Evolutionary conservation across 805 yeast genomes (phyloP).

Genomic region (Myxozyma mucilagina): DNA sequence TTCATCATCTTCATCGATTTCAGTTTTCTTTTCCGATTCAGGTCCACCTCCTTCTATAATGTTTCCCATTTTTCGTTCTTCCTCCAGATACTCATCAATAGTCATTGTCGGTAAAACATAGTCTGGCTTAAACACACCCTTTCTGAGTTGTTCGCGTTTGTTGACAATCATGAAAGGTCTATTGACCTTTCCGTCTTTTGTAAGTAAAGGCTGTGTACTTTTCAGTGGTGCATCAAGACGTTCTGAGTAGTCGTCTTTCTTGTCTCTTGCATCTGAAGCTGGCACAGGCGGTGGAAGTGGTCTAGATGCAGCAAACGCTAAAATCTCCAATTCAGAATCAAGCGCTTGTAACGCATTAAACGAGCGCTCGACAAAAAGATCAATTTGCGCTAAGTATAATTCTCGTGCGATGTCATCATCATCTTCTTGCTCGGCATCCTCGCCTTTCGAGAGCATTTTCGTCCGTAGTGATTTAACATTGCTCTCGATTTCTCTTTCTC

Average conservation of each 20-base stretch:
- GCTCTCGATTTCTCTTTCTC: slow-evolving; percentile 54
- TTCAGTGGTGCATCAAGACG: slow-evolving; percentile 51
- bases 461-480: slow-evolving; percentile 46
- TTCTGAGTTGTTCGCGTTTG: slow-evolving; percentile 53
- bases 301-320: slow-evolving; percentile 43
- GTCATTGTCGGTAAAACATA: slow-evolving; percentile 92
- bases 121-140: slow-evolving; percentile 84
- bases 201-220: slow-evolving; percentile 49
- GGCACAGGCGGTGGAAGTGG: slow-evolving; percentile 23
- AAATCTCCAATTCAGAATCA: slow-evolving; percentile 65
- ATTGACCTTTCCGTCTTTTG: slow-evolving; percentile 73
- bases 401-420: slow-evolving; percentile 61
- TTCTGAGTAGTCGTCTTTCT: slow-evolving; percentile 58
- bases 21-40: slow-evolving; percentile 44
- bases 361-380: slow-evolving; percentile 53
- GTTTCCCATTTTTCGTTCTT: slow-evolving; percentile 83
- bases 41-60: slow-evolving; percentile 48
- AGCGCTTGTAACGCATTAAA: slow-evolving; percentile 59
- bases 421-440: not conserved
- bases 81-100: slow-evolving; percentile 85
- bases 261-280: slow-evolving; percentile 26
- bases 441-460: not conserved
- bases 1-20: slow-evolving; percentile 62
- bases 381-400: slow-evolving; percentile 57
- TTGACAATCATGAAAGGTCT: slow-evolving; percentile 78